Evolutionary conservation across 768 basidiomycete species (phyloP).

Genomic region (Boletus sp.): DNA sequence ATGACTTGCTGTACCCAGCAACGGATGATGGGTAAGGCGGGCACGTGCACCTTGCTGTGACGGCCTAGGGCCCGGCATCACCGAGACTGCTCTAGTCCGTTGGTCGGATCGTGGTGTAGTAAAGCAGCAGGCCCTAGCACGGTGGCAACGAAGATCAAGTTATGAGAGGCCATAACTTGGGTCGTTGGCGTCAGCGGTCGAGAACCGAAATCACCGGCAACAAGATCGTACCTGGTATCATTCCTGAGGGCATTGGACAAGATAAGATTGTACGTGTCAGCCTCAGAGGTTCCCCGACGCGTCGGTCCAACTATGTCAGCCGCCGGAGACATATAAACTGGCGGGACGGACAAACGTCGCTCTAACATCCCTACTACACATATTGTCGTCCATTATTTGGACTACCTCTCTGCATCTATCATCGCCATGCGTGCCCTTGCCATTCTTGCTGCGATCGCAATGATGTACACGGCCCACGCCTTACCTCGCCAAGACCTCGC

Average conservation of each 20-base stretch:
- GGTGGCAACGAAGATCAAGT: neutral
- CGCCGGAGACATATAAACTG: conserved; percentile 20
- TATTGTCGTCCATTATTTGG: conserved; percentile 5
- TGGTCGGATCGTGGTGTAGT: too few relatives aligned
- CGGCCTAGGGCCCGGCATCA: neutral
- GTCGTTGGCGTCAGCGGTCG: neutral
- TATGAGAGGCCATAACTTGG: neutral
- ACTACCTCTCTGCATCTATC: conserved; percentile 10
- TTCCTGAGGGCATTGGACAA: neutral
- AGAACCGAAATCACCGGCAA: neutral
- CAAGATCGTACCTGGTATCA: neutral
- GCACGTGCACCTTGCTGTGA: neutral
- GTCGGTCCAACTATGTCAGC: conserved; percentile 16
- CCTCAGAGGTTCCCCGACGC: conserved; percentile 6
- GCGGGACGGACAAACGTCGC: neutral
- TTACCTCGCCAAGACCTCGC: conserved; percentile 25
- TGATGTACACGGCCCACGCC: conserved; percentile 17
- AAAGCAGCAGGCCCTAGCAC: neutral
- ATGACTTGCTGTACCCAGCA: neutral
- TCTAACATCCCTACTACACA: conserved; percentile 1
- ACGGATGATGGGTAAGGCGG: neutral
- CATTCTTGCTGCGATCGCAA: conserved; percentile 26
- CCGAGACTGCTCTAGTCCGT: neutral
- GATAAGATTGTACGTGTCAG: conserved; percentile 8
- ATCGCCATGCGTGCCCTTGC: conserved; percentile 26